Evolutionary conservation across 495 filamentous ascomycete genomes (phyloP), one percentile per base, ranked within the genome.

Genomic region (Trypethelium eluteriae): DNA sequence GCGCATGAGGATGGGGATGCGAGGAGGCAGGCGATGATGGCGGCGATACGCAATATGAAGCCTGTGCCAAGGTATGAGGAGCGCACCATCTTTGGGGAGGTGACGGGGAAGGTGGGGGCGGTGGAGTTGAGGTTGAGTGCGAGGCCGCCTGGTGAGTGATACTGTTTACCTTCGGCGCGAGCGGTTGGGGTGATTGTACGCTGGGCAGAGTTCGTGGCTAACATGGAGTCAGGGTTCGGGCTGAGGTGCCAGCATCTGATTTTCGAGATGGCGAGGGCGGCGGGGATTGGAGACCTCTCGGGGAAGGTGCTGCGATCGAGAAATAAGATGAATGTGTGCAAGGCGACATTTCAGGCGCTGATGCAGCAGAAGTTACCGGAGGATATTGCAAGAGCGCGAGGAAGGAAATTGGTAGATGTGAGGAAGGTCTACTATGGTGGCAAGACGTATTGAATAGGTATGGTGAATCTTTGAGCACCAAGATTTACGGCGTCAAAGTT

Each of bases 381-480:
- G 74, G 87, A 92, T 71, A 83, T 98, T 74, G 94, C 94, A 56
- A 80, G 87, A 39, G 93, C 88, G 49, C 78, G 91, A 63, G 93
- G 94, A 56, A 92, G 86, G 83, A 98, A 98, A 83, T 77, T 98
- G 70, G 92, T 98, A 18, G 94, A 98, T 81, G 88, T 93, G 59
- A 82, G 94, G 72, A 97, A 92, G 81, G 94, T 98, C 72, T 99
- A 99, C 80, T 98, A 97, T 79, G 91, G 89, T 18, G 92, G 93
- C 11, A 83, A 82, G 74, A 81, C 72, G 57, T 63, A 69, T 46
- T 69, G 35, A 14, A 34, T 36, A 32, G 32, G 14, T 10, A 3
- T 36, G 53, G 2, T 6, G 10, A 2, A 11, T 36, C 34, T n/a
- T 5, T n/a, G 18, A 25, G 18, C 11, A 9, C 49, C 12, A 11